Base-by-base conservation (phyloP, 2,329 filamentous ascomycete genomes). In the Fusarium agapanthi region DNA sequence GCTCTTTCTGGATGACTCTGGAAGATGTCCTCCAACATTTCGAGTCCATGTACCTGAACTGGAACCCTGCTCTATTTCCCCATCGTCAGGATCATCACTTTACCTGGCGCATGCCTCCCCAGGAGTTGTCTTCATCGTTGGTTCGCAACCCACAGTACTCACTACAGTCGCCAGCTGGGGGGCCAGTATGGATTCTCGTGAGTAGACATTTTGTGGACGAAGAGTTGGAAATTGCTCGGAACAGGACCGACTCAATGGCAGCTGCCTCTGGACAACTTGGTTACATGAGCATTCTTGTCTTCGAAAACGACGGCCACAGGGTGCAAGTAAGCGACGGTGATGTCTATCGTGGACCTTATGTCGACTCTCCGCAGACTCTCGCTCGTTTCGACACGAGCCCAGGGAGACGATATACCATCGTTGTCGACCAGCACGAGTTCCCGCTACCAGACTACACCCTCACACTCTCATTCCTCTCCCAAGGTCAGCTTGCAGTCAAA, bases 41-140 rank as follows among this genome's bases (percentile, higher is more conserved):
- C 72, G 95, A 98, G 80, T 97, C 95, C 24, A 89, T 99, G 74
- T 99, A 98, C 81, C 86, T 99, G 61, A 99, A 98, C 82, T 99
- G 96, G 96, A 98, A 97, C 73, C 95, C 96, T 0, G 88, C 88
- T 1, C 85, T 97, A 2, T 99, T 99, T 82, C 85, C 85, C 4
- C 84, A 93, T 79, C 91, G 95, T 14, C 92, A 97, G 80, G 95
- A 99, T 76, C 90, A 95, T 62, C 96, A 99, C 81, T 97, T 98
- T 78, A 87, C 87, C 5, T 99, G 96, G 96, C 87, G 91, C 5
- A 83, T 90, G 40, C 86, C 88, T 15, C 83, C 87, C 26, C 80
- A 79, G 35, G 85, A 83, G 44, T 83, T 87, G 73, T 81, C 86
- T 14, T 84, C 85, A n/a, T 90, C 88, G 7, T 86, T 92, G 55